Conservation (phyloP, 352 stramenopile species). For the Phytophthora citricola region DNA sequence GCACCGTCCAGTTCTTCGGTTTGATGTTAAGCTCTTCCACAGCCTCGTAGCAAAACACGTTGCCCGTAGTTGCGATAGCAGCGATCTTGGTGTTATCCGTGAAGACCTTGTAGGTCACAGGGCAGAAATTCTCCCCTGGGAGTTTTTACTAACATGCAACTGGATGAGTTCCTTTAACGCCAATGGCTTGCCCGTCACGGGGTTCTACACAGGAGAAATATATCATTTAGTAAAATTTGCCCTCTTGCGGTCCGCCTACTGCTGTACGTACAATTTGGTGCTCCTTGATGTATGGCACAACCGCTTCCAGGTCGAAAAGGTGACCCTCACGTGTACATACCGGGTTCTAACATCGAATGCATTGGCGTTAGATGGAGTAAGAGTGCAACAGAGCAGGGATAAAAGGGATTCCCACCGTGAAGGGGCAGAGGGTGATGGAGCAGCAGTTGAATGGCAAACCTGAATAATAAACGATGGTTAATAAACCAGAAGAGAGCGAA, state of each 20-base stretch:
- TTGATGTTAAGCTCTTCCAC: slow-evolving; percentile 99
- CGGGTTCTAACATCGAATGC: slow-evolving; percentile 72
- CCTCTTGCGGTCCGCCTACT: not conserved
- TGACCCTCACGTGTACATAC: slow-evolving; percentile 95
- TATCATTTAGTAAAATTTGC: not conserved
- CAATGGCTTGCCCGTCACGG: slow-evolving; percentile 93
- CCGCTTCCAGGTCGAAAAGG: slow-evolving; percentile 97
- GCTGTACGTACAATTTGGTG: slow-evolving; percentile 87
- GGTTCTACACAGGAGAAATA: slow-evolving; percentile 72
- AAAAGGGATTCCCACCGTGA: slow-evolving; percentile 50
- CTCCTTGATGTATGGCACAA: slow-evolving; percentile 96
- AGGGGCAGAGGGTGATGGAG: slow-evolving; percentile 94
- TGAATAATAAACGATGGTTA: slow-evolving; percentile 18
- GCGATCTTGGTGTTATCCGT: slow-evolving; percentile 91
- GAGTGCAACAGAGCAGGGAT: not conserved
- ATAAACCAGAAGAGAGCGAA: not conserved
- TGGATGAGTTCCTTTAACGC: slow-evolving; percentile 95
- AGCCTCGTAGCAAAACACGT: slow-evolving; percentile 97
- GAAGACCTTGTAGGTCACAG: slow-evolving; percentile 97
- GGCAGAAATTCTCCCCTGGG: slow-evolving; percentile 86
- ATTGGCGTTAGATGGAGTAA: not conserved
- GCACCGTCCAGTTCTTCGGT: slow-evolving; percentile 94
- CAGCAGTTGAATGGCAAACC: slow-evolving; percentile 98
- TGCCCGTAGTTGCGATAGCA: slow-evolving; percentile 83
- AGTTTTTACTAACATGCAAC: slow-evolving; percentile 86